Percentiles rank a stretch among this genome's conserved stretches.
These are phyloP conservation scores for Ogataea minuta DNA, from an alignment of 805 yeast genomes.

Conservation along the genomic window DNA sequence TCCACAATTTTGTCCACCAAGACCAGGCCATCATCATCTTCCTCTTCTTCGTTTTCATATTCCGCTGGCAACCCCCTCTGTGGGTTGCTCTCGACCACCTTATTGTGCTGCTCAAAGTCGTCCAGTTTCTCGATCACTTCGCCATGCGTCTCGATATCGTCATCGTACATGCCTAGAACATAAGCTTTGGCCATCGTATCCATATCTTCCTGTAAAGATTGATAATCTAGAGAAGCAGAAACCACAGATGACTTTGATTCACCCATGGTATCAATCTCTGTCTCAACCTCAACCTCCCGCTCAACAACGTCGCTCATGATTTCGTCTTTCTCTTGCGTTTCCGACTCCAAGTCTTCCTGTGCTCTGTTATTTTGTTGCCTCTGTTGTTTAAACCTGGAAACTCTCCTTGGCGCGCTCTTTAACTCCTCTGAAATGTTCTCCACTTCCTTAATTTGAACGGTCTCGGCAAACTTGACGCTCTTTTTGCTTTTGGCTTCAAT, in stretches of 20 bases:
- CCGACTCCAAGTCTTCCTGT: constrained; percentile 8
- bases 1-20: constrained; percentile 45
- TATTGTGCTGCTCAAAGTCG: constrained; percentile 54
- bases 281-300: constrained; percentile 5
- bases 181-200: constrained; percentile 64
- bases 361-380: constrained; percentile 25
- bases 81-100: constrained; percentile 41
- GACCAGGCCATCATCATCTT: constrained; percentile 40
- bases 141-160: constrained; percentile 55
- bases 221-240: constrained; percentile 39
- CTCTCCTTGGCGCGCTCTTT: constrained; percentile 25
- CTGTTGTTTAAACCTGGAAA: constrained; percentile 20
- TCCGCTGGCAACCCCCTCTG: constrained; percentile 12
- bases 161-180: constrained; percentile 58
- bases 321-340: constrained; percentile 8
- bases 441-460: constrained; percentile 56
- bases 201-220: constrained; percentile 41
- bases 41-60: constrained; percentile 26
- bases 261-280: neutral
- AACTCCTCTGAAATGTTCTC: constrained; percentile 54
- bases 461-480: constrained; percentile 52
- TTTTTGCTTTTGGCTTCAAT: constrained; percentile 31
- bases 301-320: constrained; percentile 23
- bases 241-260: neutral
- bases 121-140: constrained; percentile 50